These are phyloP conservation scores for Trypanosoma scelopori DNA, from an alignment of 208 protist genomes.

Conservation along the genomic window DNA sequence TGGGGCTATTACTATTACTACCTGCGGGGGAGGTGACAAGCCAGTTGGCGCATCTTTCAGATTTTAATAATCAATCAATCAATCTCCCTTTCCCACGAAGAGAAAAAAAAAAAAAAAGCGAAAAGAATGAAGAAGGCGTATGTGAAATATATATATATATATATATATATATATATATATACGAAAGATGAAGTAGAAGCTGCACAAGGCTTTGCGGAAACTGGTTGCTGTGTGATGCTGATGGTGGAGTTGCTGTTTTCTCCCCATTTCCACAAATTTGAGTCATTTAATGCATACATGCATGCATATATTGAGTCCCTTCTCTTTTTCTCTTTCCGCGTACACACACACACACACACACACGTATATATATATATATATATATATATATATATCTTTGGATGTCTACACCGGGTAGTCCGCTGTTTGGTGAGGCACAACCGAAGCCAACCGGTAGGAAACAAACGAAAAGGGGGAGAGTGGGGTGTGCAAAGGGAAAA, in stretches of 20 bases:
- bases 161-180: no score
- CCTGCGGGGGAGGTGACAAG: conserved; percentile 15
- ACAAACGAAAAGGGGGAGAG: not conserved
- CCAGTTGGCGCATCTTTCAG: not conserved
- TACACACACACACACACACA: no score
- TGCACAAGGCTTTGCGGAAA: no score
- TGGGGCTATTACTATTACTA: conserved; percentile 49
- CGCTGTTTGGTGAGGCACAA: no score
- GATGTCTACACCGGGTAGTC: no score
- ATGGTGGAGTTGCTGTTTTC: not conserved
- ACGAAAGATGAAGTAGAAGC: no score
- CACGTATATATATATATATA: not conserved
- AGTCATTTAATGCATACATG: not conserved
- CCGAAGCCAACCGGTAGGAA: not conserved
- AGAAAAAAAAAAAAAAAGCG: conserved; percentile 15
- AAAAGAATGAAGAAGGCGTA: no score
- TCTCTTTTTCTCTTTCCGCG: no score
- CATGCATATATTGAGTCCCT: not conserved
- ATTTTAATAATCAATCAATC: no score
- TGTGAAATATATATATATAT: no score
- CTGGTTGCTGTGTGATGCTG: not conserved
- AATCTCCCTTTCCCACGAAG: no score
- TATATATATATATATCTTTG: not conserved
- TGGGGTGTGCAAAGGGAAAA: not conserved
- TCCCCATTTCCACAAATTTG: not conserved